A percentile compares a stretch with the other conserved stretches of the same genome.
phyloP scores from a whole-genome alignment of 176 grass and related monocot species.

The Carex myosuroides region DNA sequence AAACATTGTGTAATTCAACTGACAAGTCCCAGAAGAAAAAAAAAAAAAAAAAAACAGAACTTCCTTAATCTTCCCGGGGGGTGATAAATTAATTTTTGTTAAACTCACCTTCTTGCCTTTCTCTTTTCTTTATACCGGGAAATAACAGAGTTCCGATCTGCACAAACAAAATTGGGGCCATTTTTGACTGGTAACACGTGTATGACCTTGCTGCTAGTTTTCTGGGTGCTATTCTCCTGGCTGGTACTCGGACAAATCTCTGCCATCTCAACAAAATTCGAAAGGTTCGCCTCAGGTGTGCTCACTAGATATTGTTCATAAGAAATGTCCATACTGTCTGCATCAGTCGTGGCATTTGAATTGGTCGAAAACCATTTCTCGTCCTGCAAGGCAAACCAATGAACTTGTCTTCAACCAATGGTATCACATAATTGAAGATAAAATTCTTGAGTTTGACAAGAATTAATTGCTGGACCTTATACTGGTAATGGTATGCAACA shows the following conservation, averaged over 20 bases:
- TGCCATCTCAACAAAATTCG: constrained; percentile 34
- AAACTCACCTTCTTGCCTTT: constrained; percentile 75
- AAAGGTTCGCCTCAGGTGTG: constrained; percentile 32
- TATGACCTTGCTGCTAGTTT: neutral
- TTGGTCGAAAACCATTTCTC: constrained; percentile 18
- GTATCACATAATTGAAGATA: neutral
- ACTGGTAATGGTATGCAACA: neutral
- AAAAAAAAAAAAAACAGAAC: neutral
- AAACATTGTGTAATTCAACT: neutral
- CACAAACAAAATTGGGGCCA: constrained; percentile 34
- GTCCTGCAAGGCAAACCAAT: constrained; percentile 13
- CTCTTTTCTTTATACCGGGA: constrained; percentile 94
- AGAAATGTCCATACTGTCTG: constrained; percentile 30
- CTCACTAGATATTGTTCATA: constrained; percentile 15
- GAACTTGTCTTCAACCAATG: neutral
- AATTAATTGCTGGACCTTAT: neutral
- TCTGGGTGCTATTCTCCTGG: neutral
- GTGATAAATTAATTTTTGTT: neutral
- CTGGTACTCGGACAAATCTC: constrained; percentile 32
- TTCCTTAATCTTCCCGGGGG: neutral
- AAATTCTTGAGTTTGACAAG: neutral
- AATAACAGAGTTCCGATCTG: constrained; percentile 57
- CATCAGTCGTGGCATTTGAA: neutral
- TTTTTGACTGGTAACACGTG: constrained; percentile 36
- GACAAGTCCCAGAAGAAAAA: neutral